These are phyloP conservation scores for Tolypocladium sp. DNA, from an alignment of 2,329 filamentous ascomycete species.

Conservation along the genomic window DNA sequence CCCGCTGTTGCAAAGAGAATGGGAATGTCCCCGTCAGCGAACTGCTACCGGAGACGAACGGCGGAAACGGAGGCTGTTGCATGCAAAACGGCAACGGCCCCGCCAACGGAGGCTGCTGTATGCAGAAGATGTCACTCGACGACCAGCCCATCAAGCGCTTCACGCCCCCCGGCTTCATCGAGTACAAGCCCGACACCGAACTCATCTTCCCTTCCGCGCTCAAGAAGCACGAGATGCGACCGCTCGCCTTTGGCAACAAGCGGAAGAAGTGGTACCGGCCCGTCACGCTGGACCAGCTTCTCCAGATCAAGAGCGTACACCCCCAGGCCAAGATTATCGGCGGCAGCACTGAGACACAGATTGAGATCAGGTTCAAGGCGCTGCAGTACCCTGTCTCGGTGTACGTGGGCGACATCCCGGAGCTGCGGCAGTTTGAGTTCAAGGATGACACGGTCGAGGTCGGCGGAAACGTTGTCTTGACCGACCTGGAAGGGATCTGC, in stretches of 20 bases:
- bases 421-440: constrained; percentile 74
- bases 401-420: constrained; percentile 86
- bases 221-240: constrained; percentile 71
- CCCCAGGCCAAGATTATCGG: constrained; percentile 90
- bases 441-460: constrained; percentile 78
- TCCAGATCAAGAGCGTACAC: constrained; percentile 82
- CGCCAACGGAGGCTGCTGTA: constrained; percentile 53
- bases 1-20: not conserved
- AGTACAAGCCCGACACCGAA: constrained; percentile 88
- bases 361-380: constrained; percentile 96
- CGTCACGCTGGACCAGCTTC: constrained; percentile 73
- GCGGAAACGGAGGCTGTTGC: constrained; percentile 49
- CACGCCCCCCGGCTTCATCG: constrained; percentile 82
- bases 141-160: constrained; percentile 57
- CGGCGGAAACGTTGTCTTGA: constrained; percentile 85
- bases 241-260: constrained; percentile 88
- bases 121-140: constrained; percentile 42
- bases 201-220: constrained; percentile 87
- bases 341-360: constrained; percentile 94
- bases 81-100: constrained; percentile 52
- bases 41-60: not conserved
- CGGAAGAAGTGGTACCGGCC: constrained; percentile 89
- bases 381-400: constrained; percentile 85
- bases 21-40: not conserved
- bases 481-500: constrained; percentile 81